These are phyloP conservation scores for Eucalyptus melliodora DNA, from an alignment of 345 rosid genomes.

Conservation along the genomic window DNA sequence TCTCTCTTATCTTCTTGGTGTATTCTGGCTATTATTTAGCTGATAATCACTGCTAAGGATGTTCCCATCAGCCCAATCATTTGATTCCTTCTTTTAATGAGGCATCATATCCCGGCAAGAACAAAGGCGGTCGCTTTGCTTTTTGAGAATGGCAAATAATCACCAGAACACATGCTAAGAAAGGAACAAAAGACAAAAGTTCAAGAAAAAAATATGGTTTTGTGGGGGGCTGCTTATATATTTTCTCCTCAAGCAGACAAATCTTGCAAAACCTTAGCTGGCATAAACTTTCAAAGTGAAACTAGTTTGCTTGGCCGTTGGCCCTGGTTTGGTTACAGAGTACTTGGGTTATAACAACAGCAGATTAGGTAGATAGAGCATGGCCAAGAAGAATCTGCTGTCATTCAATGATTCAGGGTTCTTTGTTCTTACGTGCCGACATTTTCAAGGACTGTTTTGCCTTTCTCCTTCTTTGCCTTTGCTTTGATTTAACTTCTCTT, in stretches of 20 bases:
- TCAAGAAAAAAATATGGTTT: background rate
- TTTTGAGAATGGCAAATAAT: background rate
- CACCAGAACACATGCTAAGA: background rate
- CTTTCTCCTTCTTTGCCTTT: background rate
- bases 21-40: background rate
- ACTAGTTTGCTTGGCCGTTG: background rate
- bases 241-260: background rate
- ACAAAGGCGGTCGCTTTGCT: background rate
- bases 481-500: background rate
- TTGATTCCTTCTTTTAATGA: background rate
- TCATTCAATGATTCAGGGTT: background rate
- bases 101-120: background rate
- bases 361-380: background rate
- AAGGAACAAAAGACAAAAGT: background rate
- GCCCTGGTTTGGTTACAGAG: background rate
- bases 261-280: background rate
- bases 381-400: background rate
- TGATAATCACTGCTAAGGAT: background rate
- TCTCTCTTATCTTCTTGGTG: background rate
- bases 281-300: background rate
- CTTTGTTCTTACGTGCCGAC: background rate
- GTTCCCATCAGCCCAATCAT: background rate
- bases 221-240: background rate
- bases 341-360: background rate
- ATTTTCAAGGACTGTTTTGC: background rate